Evolutionary conservation across 2,329 filamentous ascomycete species (phyloP).

Genomic region (Pestalotiopsis fici): DNA sequence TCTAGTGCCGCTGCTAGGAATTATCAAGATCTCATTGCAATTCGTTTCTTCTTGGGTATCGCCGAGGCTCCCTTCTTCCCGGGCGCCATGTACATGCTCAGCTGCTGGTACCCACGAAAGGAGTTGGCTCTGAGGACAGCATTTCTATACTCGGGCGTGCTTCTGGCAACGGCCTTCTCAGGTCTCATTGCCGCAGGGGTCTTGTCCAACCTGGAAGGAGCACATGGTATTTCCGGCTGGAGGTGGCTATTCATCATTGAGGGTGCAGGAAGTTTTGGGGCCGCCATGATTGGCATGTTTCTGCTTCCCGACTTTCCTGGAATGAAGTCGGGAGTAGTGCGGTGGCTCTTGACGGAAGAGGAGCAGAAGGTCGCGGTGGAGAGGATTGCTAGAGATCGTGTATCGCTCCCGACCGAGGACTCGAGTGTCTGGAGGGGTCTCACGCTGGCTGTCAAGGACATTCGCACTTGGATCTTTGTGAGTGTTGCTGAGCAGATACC

Average conservation of each 20-base stretch:
- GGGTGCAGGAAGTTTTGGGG: conserved; percentile 60
- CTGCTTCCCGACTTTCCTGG: conserved; percentile 40
- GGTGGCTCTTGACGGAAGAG: conserved; percentile 47
- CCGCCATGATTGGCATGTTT: conserved; percentile 65
- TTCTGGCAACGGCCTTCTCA: conserved; percentile 49
- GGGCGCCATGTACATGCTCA: conserved; percentile 9
- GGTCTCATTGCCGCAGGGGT: conserved; percentile 62
- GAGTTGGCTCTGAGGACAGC: conserved; percentile 27
- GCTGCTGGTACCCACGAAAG: conserved; percentile 8
- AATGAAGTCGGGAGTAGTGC: conserved; percentile 27
- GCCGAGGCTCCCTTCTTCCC: conserved; percentile 12
- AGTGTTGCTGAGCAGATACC: background rate
- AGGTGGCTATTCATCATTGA: conserved; percentile 56
- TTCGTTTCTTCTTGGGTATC: conserved; percentile 25
- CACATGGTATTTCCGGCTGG: conserved; percentile 46
- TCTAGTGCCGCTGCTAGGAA: conserved; percentile 38
- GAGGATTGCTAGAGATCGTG: conserved; percentile 52
- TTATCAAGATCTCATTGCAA: conserved; percentile 36
- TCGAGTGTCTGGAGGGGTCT: conserved; percentile 48
- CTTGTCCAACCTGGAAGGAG: conserved; percentile 52
- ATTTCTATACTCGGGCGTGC: conserved; percentile 36
- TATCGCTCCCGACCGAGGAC: conserved; percentile 40
- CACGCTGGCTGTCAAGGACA: conserved; percentile 48
- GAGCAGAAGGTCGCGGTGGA: conserved; percentile 43
- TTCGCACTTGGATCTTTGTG: conserved; percentile 50